phyloP scores from a whole-genome alignment of 2,329 filamentous ascomycete species.

The Orbilia blumenaviensis region DNA sequence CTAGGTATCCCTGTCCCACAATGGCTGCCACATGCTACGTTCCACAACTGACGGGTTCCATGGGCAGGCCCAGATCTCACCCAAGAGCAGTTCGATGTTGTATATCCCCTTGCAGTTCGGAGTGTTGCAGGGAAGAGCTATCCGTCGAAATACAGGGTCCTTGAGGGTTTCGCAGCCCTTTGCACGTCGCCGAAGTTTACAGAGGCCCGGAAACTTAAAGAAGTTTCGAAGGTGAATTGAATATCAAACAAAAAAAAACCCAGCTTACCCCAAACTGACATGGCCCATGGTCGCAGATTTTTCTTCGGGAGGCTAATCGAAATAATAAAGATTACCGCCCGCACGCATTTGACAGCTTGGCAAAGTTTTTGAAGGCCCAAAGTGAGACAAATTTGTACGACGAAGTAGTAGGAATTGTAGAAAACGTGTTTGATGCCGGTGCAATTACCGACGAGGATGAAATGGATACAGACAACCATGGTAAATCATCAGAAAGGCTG shows the following conservation, averaged over 20 bases:
- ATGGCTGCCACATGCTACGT: constrained; percentile 48
- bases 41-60: constrained; percentile 54
- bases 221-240: constrained; percentile 63
- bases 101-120: constrained; percentile 88
- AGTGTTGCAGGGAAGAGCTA: constrained; percentile 89
- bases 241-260: constrained; percentile 69
- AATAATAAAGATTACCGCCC: constrained; percentile 86
- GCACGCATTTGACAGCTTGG: constrained; percentile 76
- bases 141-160: constrained; percentile 84
- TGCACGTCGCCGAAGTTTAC: constrained; percentile 46
- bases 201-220: constrained; percentile 35
- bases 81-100: constrained; percentile 68
- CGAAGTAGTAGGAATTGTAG: constrained; percentile 72
- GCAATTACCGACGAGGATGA: constrained; percentile 66
- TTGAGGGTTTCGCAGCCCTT: constrained; percentile 81
- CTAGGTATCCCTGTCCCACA: constrained; percentile 68
- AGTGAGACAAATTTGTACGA: constrained; percentile 75
- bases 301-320: constrained; percentile 85
- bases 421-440: constrained; percentile 70
- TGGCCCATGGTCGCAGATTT: constrained; percentile 67
- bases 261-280: constrained; percentile 3
- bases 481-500: constrained; percentile 61
- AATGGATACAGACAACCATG: constrained; percentile 73
- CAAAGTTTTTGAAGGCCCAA: constrained; percentile 74
- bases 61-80: constrained; percentile 67